phyloP scores from a whole-genome alignment of 768 basidiomycete species.

The Tephrocybe sp. region DNA sequence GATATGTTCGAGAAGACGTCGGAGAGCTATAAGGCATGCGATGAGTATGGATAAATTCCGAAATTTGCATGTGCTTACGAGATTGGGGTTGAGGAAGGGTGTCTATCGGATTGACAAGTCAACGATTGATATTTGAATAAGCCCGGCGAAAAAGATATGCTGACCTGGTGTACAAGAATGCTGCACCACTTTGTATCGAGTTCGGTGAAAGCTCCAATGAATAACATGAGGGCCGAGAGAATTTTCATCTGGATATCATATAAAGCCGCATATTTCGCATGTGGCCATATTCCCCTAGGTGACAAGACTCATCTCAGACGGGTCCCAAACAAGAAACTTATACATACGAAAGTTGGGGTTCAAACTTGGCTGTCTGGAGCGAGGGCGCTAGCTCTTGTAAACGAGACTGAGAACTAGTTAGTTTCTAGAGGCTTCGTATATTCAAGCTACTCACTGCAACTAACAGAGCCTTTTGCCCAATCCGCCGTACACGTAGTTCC shows the following conservation, averaged over 20 bases:
- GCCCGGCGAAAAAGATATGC: constrained; percentile 3
- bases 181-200: constrained; percentile 43
- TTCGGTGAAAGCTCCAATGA: constrained; percentile 37
- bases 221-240: constrained; percentile 31
- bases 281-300: constrained; percentile 40
- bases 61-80: constrained; percentile 25
- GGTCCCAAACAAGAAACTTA: background rate
- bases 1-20: constrained; percentile 42
- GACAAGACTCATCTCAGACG: background rate
- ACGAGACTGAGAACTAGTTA: constrained; percentile 27
- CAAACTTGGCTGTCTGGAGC: constrained; percentile 36
- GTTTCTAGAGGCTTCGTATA: background rate
- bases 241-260: constrained; percentile 31
- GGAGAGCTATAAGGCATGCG: constrained; percentile 29
- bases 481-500: constrained; percentile 35
- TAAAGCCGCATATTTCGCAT: constrained; percentile 33
- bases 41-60: background rate
- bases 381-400: constrained; percentile 36
- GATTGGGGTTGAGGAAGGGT: constrained; percentile 44
- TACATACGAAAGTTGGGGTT: constrained; percentile 42
- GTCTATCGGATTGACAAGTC: constrained; percentile 30
- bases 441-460: constrained; percentile 30
- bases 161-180: constrained; percentile 38
- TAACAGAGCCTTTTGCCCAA: constrained; percentile 31
- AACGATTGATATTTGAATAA: background rate